A percentile compares a stretch with the other conserved stretches of the same genome.
Conservation (phyloP, 2,329 filamentous ascomycete species). For the Xylaria digitata region DNA sequence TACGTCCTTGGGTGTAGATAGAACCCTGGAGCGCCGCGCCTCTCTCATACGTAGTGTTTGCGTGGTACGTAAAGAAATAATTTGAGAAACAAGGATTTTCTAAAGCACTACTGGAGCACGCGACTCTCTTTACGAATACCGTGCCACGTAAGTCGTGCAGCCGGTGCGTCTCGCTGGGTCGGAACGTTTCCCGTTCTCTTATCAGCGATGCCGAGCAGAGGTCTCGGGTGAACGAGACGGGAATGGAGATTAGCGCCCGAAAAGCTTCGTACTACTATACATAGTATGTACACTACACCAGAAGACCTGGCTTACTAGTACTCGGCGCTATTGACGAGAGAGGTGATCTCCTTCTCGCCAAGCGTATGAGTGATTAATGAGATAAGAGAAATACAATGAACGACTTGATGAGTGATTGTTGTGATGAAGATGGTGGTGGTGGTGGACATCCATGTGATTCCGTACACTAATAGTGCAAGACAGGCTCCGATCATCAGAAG, state of each 20-base stretch:
- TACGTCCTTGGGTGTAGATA: not conserved
- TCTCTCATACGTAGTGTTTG: not conserved
- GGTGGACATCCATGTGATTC: conserved; percentile 19
- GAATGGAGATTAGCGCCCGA: conserved; percentile 6
- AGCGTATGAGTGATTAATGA: not conserved
- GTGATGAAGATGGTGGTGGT: not conserved
- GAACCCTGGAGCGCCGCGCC: not conserved
- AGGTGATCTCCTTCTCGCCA: not conserved
- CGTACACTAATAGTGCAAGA: not conserved
- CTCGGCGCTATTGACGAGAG: conserved; percentile 22
- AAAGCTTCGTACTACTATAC: not conserved
- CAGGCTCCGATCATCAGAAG: conserved; percentile 10
- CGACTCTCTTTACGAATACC: not conserved
- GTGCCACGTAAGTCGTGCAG: conserved; percentile 3
- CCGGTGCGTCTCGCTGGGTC: not conserved
- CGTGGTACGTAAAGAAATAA: no score
- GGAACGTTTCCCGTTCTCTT: not conserved
- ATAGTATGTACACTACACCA: no score
- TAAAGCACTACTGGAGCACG: not conserved
- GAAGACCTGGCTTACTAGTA: not conserved
- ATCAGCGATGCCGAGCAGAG: conserved; percentile 7
- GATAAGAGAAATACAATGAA: conserved; percentile 1
- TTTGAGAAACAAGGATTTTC: not conserved
- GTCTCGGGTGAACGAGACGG: conserved; percentile 3
- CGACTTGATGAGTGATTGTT: not conserved